Evolutionary conservation across 768 basidiomycete genomes (phyloP).

Genomic region (Sporobolomyces pararoseus): DNA sequence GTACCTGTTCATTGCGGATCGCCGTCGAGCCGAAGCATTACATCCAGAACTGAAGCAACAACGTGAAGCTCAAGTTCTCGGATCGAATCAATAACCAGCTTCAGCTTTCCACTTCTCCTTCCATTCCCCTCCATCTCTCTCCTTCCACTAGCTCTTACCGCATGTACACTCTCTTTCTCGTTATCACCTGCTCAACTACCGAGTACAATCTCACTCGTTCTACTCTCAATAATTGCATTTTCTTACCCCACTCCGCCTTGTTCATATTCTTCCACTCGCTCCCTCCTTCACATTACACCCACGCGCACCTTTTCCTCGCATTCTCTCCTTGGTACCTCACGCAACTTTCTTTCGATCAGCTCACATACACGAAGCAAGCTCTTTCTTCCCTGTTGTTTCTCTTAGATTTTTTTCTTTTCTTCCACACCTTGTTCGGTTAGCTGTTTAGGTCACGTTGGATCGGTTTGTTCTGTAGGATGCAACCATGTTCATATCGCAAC

Average conservation of each 20-base stretch:
- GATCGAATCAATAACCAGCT: not conserved
- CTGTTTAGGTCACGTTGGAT: too few species aligned
- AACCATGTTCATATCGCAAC: too few species aligned
- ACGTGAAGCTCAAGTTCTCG: slow-evolving; percentile 11
- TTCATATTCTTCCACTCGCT: slow-evolving; percentile 1
- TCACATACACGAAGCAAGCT: not conserved
- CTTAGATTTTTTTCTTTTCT: too few species aligned
- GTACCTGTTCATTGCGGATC: slow-evolving; percentile 38
- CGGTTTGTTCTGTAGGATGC: too few species aligned
- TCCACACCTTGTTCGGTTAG: too few species aligned
- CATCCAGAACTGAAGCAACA: slow-evolving; percentile 17
- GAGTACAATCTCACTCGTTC: too few species aligned
- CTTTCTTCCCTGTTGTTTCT: not conserved
- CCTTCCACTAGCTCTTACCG: too few species aligned
- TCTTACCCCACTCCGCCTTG: not conserved
- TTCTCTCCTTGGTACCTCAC: too few species aligned
- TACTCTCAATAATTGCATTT: not conserved
- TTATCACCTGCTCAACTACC: too few species aligned
- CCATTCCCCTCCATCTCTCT: not conserved
- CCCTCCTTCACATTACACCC: not conserved
- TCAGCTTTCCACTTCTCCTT: not conserved
- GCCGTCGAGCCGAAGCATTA: slow-evolving; percentile 25
- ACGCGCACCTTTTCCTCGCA: not conserved
- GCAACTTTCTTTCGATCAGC: too few species aligned
- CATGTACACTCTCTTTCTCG: too few species aligned